phyloP scores from a whole-genome alignment of 2,329 filamentous ascomycete species.

The Colletotrichum incanum region DNA sequence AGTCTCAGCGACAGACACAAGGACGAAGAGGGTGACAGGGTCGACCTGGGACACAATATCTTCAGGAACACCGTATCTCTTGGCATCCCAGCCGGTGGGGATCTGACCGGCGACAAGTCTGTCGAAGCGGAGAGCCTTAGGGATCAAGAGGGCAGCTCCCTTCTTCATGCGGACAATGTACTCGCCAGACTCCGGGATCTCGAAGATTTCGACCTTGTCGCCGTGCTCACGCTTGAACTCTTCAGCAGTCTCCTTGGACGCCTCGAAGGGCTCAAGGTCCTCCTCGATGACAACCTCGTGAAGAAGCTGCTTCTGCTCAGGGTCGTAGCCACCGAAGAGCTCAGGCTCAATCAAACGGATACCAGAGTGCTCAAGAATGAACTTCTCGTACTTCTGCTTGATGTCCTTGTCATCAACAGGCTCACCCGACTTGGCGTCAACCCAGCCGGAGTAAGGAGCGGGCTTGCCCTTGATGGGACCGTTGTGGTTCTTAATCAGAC shows the following conservation, averaged over 20 bases:
- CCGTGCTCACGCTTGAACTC: constrained; percentile 98
- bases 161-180: constrained; percentile 96
- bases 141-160: constrained; percentile 94
- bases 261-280: constrained; percentile 96
- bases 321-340: constrained; percentile 96
- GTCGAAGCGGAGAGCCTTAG: constrained; percentile 97
- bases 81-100: constrained; percentile 96
- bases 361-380: constrained; percentile 95
- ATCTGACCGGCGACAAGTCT: constrained; percentile 97
- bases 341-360: constrained; percentile 98
- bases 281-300: constrained; percentile 98
- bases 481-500: constrained; percentile 98
- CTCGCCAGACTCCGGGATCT: constrained; percentile 93
- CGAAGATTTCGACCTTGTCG: constrained; percentile 97
- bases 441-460: constrained; percentile 91
- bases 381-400: constrained; percentile 97
- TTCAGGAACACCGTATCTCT: constrained; percentile 95
- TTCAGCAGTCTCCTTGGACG: constrained; percentile 96
- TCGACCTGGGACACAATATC: constrained; percentile 99
- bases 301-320: constrained; percentile 97
- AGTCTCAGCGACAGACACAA: constrained; percentile 93
- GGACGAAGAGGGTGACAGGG: constrained; percentile 93
- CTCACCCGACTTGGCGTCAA: constrained; percentile 93
- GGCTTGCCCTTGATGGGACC: constrained; percentile 91
- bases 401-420: constrained; percentile 98